Evolutionary conservation across 495 filamentous ascomycete species (phyloP), one percentile per base, ranked within the genome.

Genomic region (Trichoderma virens): DNA sequence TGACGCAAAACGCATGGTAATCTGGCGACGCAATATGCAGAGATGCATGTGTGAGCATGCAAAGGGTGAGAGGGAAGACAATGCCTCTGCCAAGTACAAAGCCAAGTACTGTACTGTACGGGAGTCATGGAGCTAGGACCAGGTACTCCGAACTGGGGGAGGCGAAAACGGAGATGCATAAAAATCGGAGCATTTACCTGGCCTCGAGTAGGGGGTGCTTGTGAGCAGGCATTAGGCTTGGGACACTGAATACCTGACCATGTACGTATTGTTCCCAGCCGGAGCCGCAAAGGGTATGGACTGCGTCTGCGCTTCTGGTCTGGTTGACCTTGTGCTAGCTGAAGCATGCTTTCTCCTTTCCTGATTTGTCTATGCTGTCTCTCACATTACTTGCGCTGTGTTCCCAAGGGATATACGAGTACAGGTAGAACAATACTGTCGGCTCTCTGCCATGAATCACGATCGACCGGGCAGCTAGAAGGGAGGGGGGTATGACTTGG

Each of bases 361-460:
- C 18, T 16, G 43, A 47, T 47, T 47, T 20, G 43, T 47, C n/a
- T 47, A n/a, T n/a, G n/a, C n/a, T 45, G 41, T 45, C 43, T 47
- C 43, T 5, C 20, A 47, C 43, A 47, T 20, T n/a, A n/a, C n/a
- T n/a, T n/a, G 23, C 20, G 43, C 34, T 47, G 43, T 47, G 20
- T 8, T 8, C 6, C 43, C 43, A 20, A 20, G 34, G 34, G 5
- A 20, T 25, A 47, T n/a, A n/a, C 23, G n/a, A 16, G n/a, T 6
- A 23, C 20, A 20, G 9, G 13, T 5, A 47, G 43, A 47, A 20
- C 6, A 14, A 27, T n/a, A 23, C 11, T 27, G 25, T 31, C 25
- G 51, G 51, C 51, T 56, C 51, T 56, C 2, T 56, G 23, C 51
- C 11, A 56, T 27, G 25, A 56, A 56, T 56, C 51, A 56, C 51